Base-by-base conservation (phyloP, 1,139 yeast species). In the Taphrina pruni region DNA sequence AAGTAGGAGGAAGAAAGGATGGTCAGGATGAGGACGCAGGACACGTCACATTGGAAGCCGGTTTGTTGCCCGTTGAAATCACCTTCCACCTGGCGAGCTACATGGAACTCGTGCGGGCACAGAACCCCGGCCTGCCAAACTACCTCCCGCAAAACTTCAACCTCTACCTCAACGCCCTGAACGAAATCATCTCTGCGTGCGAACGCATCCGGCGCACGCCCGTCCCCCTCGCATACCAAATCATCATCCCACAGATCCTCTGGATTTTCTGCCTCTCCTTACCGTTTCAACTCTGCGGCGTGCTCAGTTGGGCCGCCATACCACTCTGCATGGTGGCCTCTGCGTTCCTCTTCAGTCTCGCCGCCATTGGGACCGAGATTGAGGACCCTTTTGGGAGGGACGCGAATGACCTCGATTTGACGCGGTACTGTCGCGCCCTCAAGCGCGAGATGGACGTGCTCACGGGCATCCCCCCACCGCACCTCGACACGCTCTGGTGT, bases 181-280 rank as follows among this genome's bases (percentile, higher is more conserved):
- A 48, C 56, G 61, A 64, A n/a, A 48, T 56, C 38, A n/a, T 48
- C 48, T 26, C 58, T 36, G 55, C 48, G 21, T 64, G 68, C 39
- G 73, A 72, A 39, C 64, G 73, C 11, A 45, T 72, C 55, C 54
- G 71, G 32, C 70, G 73, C 41, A 72, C 73, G 1, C 72, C 73
- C 55, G 45, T 72, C 11, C 73, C 73, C 11, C 60, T 72, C 43
- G 73, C 73, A 12, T 72, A 72, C 68, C 71, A 72, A 60, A 72
- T 72, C 64, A 65, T 72, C 52, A 69, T 71, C 54, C 68, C 71
- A 20, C 73, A 72, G 50, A 71, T 72, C 11, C 72, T 73, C 2
- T 72, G 73, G 73, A 71, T 72, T 45, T 72, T 71, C 52, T 72
- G 71, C 45, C 46, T 72, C 60, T 38, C 61, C 21, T 69, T 72